A percentile compares a stretch with the other conserved stretches of the same genome.
These are phyloP conservation scores for Ascochyta koolunga DNA, from an alignment of 2,329 filamentous ascomycete species.

Conservation along the genomic window DNA sequence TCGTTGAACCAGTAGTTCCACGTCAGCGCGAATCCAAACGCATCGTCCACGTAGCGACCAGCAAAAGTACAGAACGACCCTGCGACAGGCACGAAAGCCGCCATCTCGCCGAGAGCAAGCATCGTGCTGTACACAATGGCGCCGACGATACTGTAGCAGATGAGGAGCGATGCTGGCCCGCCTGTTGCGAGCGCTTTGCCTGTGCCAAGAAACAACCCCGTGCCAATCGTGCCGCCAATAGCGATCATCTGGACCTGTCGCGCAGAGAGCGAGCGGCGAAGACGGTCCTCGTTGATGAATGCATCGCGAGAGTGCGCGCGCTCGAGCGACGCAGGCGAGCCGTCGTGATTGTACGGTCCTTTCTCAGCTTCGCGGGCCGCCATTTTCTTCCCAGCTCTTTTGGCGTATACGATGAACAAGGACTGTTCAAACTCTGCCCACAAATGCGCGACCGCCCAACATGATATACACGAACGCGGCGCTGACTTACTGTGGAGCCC, in stretches of 20 bases:
- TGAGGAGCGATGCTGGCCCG: constrained; percentile 37
- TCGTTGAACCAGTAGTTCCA: constrained; percentile 45
- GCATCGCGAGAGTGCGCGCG: constrained; percentile 15
- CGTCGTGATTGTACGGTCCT: constrained; percentile 14
- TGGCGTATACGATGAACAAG: background rate
- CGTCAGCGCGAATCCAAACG: constrained; percentile 55
- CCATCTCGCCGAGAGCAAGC: constrained; percentile 48
- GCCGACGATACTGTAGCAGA: constrained; percentile 49
- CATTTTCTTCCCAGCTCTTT: constrained; percentile 10
- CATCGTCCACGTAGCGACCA: constrained; percentile 62
- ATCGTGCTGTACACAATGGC: constrained; percentile 43
- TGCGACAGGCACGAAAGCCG: constrained; percentile 45
- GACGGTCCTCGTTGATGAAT: constrained; percentile 30
- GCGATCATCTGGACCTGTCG: constrained; percentile 68
- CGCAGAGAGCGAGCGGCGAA: constrained; percentile 36
- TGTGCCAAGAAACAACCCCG: constrained; percentile 65
- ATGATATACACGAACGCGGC: constrained; percentile 1
- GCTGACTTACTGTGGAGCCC: background rate
- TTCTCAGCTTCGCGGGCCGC: constrained; percentile 25
- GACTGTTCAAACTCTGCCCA: background rate
- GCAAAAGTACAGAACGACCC: constrained; percentile 40
- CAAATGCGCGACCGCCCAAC: background rate
- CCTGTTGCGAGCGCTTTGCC: constrained; percentile 60
- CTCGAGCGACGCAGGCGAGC: constrained; percentile 19
- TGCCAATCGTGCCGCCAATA: constrained; percentile 65